phyloP scores from a whole-genome alignment of 2,329 filamentous ascomycete species.

The Grosmannia penicillata region DNA sequence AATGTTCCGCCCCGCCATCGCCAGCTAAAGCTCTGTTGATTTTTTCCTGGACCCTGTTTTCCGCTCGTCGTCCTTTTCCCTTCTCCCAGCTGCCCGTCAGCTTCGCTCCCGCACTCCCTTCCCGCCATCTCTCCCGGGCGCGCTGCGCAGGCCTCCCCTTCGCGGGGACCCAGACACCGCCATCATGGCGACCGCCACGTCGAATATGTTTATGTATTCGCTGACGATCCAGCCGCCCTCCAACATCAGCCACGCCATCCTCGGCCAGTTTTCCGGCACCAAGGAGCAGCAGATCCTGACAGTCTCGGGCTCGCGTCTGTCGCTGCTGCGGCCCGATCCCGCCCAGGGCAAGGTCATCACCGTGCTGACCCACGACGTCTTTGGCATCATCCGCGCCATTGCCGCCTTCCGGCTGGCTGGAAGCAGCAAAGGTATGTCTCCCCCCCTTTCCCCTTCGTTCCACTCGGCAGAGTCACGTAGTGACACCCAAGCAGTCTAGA shows the following conservation, averaged over 20 bases:
- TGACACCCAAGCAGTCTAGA: conserved; percentile 44
- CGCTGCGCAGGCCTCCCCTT: conserved; percentile 36
- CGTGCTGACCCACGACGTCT: conserved; percentile 81
- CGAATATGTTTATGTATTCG: conserved; percentile 97
- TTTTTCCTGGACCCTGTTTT: conserved; percentile 3
- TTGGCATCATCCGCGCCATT: conserved; percentile 84
- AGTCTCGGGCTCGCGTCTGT: conserved; percentile 78
- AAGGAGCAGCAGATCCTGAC: conserved; percentile 97
- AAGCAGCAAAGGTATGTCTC: conserved; percentile 91
- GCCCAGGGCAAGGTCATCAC: conserved; percentile 75
- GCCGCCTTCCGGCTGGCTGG: conserved; percentile 85
- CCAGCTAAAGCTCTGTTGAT: conserved; percentile 4
- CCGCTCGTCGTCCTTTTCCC: conserved; percentile 1
- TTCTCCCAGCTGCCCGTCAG: not conserved
- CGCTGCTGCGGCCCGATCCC: conserved; percentile 74
- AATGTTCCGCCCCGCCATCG: conserved; percentile 7
- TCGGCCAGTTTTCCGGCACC: conserved; percentile 90
- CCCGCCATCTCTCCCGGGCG: conserved; percentile 1
- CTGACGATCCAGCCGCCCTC: conserved; percentile 89
- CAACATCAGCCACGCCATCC: conserved; percentile 75
- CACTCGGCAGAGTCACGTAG: conserved; percentile 67
- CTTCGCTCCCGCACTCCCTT: not conserved
- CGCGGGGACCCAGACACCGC: conserved; percentile 18
- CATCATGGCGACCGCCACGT: conserved; percentile 79
- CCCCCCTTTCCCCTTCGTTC: conserved; percentile 85